Evolutionary conservation across 2,329 filamentous ascomycete species (phyloP), one percentile per base, ranked within the genome.

Genomic region (Penicillium occitanis): DNA sequence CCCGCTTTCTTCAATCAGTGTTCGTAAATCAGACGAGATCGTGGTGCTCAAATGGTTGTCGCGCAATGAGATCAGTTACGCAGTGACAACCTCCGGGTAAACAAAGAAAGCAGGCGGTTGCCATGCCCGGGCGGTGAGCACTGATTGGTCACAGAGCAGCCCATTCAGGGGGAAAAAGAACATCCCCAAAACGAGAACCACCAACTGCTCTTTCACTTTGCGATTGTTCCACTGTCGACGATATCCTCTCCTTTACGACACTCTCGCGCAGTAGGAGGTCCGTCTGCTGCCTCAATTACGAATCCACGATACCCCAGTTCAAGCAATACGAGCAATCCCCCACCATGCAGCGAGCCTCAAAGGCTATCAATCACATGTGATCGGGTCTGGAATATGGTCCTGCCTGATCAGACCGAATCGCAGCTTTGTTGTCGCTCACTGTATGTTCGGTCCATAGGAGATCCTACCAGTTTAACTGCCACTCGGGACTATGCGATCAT

Each of bases 361-460:
- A 59, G 50, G 59, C 42, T 44, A 51, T 58, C 51, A 42, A 58
- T 61, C 51, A 59, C 44, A 66, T 66, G 48, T 66, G 40, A 66
- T 42, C 37, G 42, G 42, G 19, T 50, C 46, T 33, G 28, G 48
- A 59, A 46, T 30, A 48, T 61, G 17, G 58, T 53, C 57, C 37
- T n/a, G 40, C 48, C 58, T 60, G 55, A 53, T n/a, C 25, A 22
- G 30, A 30, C 33, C 44, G 6, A 51, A 42, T 61, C 25, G 19
- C n/a, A 37, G 33, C 11, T 22, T 37, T 33, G 6, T 37, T 33
- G n/a, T 25, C 55, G 35, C 55, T 53, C 22, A 50, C 57, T 33
- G 64, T 66, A 61, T 22, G 50, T 44, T 17, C 14, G 30, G 19
- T 14, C 8, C 58, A 59, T 10, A 33, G n/a, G 35, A 6, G 25